Evolutionary conservation across 2,329 filamentous ascomycete genomes (phyloP), one percentile per base, ranked within the genome.

Genomic region (Cladosporium sp.): DNA sequence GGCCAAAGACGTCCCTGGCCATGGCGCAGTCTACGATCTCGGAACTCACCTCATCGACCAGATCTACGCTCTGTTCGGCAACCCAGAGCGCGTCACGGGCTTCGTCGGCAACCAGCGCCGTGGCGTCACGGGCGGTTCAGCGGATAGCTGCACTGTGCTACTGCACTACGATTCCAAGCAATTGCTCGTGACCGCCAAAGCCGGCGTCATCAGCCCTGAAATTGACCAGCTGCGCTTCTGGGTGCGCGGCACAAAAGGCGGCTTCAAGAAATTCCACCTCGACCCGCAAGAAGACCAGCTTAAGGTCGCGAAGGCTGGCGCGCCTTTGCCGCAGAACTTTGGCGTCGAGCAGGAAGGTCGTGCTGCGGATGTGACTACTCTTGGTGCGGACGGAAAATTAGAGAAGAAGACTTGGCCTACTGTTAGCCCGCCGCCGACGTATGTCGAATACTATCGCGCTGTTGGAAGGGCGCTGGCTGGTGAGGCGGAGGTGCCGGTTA

Each of bases 1-100:
- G 74, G 79, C 76, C 34, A 67, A 86, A 48, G 69, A 74, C 24
- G 79, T 85, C 15, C 74, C 83, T 13, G 87, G 83, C 9, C 83
- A 84, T 34, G 84, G 85, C 30, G 83, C 75, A 18, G 72, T 90
- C 18, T 91, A 85, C 62, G 88, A 91, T 61, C 74, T 92, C 1
- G 88, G 88, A 38, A 82, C 84, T 4, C 88, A 92, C 66, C 73
- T 91, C 43, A 74, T 91, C 44, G 88, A 92, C 67, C 88, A 92
- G 70, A 82, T 78, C 2, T 86, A 86, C 63, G 70, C 79, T 34
- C 72, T 88, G 3, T 88, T 90, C 55, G 88, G 88, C 15, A 70
- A 83, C 61, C 88, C 88, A 0, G 71, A 78, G 48, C 74, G 73
- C 3, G 80, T 91, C 1, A 88, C 83, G 7, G 87, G 77, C 9